Percentiles rank a stretch among this genome's conserved stretches.
These are phyloP conservation scores for Sorghum bicolor DNA, from an alignment of 176 grass and related monocot species.

Conservation along the genomic window DNA sequence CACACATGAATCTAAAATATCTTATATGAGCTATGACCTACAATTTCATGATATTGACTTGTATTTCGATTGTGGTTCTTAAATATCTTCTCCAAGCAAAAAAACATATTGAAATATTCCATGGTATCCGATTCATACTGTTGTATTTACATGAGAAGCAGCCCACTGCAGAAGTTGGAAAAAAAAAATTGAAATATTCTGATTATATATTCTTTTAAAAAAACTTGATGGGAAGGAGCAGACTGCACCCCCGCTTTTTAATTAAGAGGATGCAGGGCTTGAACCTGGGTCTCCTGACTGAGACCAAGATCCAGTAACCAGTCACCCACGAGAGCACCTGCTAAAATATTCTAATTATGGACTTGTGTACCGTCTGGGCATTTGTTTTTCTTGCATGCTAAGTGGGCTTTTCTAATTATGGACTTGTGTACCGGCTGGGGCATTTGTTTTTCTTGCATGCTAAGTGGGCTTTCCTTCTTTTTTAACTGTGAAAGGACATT, in stretches of 20 bases:
- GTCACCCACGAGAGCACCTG: neutral
- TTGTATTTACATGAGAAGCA: neutral
- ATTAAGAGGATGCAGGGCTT: no score
- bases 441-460: neutral
- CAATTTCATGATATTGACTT: neutral
- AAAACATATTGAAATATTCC: no score
- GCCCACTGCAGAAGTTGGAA: neutral
- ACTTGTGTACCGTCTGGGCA: neutral
- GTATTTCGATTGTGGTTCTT: neutral
- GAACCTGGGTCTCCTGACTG: no score
- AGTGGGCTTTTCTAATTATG: neutral
- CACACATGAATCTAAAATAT: neutral
- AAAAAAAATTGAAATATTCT: neutral
- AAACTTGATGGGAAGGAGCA: no score
- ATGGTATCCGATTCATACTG: neutral
- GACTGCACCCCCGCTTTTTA: no score
- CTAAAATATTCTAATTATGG: no score
- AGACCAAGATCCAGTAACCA: no score
- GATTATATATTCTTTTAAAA: no score
- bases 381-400: neutral
- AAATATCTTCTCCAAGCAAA: neutral
- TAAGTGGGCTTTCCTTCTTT: neutral
- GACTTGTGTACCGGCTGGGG: neutral
- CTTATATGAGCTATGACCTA: neutral
- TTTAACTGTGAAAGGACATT: neutral